Evolutionary conservation across 768 basidiomycete species (phyloP).

Genomic region (Fistulinella prunicolor): DNA sequence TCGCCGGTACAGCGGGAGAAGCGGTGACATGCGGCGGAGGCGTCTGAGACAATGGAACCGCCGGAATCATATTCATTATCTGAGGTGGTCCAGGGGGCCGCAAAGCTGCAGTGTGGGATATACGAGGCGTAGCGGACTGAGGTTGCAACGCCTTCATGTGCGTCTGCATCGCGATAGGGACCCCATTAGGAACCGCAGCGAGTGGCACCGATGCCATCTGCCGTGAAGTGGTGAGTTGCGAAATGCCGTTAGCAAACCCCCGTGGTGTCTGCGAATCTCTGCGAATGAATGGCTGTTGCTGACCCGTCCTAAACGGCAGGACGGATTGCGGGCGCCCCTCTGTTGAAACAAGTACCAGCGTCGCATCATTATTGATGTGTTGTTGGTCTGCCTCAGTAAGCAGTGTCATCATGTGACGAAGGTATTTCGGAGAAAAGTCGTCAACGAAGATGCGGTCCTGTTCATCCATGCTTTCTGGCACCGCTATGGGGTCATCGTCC

Average conservation of each 20-base stretch:
- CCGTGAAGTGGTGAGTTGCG: conserved; percentile 23
- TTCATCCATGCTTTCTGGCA: conserved; percentile 62
- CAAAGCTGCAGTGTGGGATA: conserved; percentile 44
- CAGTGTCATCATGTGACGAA: conserved; percentile 54
- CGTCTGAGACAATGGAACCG: conserved; percentile 30
- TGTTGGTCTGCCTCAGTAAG: conserved; percentile 53
- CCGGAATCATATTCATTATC: conserved; percentile 32
- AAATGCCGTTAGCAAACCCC: conserved; percentile 22
- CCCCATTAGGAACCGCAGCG: conserved; percentile 38
- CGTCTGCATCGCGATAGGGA: conserved; percentile 57
- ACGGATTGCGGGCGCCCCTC: conserved; percentile 53
- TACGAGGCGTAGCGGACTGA: conserved; percentile 49
- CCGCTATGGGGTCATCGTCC: conserved; percentile 57
- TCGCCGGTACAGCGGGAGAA: conserved; percentile 24
- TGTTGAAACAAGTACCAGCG: conserved; percentile 38
- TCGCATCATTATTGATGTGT: conserved; percentile 49
- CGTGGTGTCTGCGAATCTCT: conserved; percentile 26
- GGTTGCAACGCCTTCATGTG: conserved; percentile 61
- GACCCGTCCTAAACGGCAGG: conserved; percentile 44
- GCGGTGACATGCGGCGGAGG: conserved; percentile 33
- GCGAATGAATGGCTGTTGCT: conserved; percentile 29
- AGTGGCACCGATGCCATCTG: conserved; percentile 22
- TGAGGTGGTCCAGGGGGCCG: conserved; percentile 37
- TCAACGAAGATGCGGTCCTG: conserved; percentile 68
- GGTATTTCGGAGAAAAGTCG: conserved; percentile 61